A percentile compares a stretch with the other conserved stretches of the same genome.
phyloP scores from a whole-genome alignment of 257 asterid genomes.

The Petrea volubilis region DNA sequence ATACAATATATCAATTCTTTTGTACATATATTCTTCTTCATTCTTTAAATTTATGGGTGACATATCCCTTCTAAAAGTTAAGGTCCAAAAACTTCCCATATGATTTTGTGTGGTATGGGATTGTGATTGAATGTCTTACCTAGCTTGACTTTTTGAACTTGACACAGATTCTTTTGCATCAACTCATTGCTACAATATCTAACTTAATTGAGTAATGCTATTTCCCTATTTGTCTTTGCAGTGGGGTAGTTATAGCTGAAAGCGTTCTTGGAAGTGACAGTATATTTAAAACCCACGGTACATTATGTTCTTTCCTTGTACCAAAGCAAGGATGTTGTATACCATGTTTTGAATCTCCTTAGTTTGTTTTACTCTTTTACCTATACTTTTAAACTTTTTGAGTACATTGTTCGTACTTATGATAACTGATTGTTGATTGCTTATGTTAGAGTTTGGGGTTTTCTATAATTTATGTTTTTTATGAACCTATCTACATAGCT shows the following conservation, averaged over 20 bases:
- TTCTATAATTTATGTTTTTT: not conserved
- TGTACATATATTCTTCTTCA: not conserved
- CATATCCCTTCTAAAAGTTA: not conserved
- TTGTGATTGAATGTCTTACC: not conserved
- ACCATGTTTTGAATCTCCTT: slow-evolving; percentile 13
- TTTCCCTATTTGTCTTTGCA: slow-evolving; percentile 42
- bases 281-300: slow-evolving; percentile 71
- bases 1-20: not conserved
- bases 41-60: not conserved
- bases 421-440: not conserved
- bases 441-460: not conserved
- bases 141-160: not conserved
- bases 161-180: not conserved
- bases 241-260: slow-evolving; percentile 97
- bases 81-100: not conserved
- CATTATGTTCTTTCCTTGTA: slow-evolving; percentile 8
- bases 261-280: slow-evolving; percentile 58
- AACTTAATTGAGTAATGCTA: slow-evolving; percentile 7
- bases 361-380: not conserved
- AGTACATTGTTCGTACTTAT: slow-evolving; percentile 8
- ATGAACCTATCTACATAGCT: not conserved
- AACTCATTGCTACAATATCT: not conserved
- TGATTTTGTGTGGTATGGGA: not conserved
- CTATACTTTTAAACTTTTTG: not conserved
- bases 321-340: not conserved